These are phyloP conservation scores for Lactarius hengduanensis DNA, from an alignment of 768 basidiomycete species.

Conservation along the genomic window DNA sequence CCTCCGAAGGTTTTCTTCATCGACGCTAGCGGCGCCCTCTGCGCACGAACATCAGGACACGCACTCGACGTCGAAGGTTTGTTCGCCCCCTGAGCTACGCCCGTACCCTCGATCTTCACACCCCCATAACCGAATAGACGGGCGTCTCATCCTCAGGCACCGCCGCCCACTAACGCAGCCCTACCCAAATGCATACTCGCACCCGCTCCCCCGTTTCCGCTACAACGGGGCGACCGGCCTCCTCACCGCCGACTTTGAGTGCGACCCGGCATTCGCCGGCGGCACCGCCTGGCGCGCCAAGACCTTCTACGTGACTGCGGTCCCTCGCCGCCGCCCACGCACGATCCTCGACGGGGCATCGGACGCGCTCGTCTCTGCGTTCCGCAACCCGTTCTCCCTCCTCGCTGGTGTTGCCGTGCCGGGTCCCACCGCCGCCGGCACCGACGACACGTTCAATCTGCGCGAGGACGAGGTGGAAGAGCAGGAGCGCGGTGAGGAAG, in stretches of 20 bases:
- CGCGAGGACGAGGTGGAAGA: conserved; percentile 77
- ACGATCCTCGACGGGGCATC: conserved; percentile 72
- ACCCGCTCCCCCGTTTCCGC: conserved; percentile 69
- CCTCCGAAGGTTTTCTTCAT: conserved; percentile 72
- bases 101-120: background rate
- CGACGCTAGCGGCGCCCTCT: conserved; percentile 72
- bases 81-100: conserved; percentile 17
- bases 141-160: conserved; percentile 69
- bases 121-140: conserved; percentile 43
- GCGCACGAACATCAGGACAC: conserved; percentile 76
- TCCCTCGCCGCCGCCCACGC: conserved; percentile 67
- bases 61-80: conserved; percentile 78
- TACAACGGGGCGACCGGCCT: conserved; percentile 55
- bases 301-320: conserved; percentile 59
- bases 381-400: conserved; percentile 57
- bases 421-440: conserved; percentile 30
- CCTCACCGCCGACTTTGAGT: conserved; percentile 57
- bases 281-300: conserved; percentile 56
- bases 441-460: conserved; percentile 46
- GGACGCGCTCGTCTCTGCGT: conserved; percentile 57
- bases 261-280: conserved; percentile 56
- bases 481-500: conserved; percentile 74
- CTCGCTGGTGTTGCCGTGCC: conserved; percentile 35
- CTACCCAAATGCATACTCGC: conserved; percentile 75
- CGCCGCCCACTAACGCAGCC: conserved; percentile 72